Evolutionary conservation across 2,329 filamentous ascomycete genomes (phyloP).

Genomic region (Madurella fahalii): DNA sequence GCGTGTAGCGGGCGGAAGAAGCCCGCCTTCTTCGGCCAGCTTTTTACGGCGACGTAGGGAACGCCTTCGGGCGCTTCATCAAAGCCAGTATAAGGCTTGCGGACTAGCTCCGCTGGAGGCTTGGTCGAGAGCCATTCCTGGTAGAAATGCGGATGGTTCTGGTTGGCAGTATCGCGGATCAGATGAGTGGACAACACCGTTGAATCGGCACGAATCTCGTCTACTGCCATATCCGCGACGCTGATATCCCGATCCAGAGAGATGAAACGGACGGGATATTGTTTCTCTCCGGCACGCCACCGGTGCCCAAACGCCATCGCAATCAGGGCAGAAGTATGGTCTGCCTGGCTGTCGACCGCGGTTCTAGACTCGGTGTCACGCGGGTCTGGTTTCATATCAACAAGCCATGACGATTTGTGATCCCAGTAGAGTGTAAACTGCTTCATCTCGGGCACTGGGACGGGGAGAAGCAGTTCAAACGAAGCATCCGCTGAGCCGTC

Average conservation of each 20-base stretch:
- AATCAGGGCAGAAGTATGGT: slow-evolving; percentile 46
- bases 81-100: slow-evolving; percentile 35
- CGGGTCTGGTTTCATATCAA: slow-evolving; percentile 31
- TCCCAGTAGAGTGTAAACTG: slow-evolving; percentile 41
- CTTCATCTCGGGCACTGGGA: slow-evolving; percentile 36
- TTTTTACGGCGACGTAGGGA: slow-evolving; percentile 46
- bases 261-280: slow-evolving; percentile 43
- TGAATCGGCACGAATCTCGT: slow-evolving; percentile 26
- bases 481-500: slow-evolving; percentile 31
- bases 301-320: slow-evolving; percentile 47
- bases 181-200: slow-evolving; percentile 31
- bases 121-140: slow-evolving; percentile 40
- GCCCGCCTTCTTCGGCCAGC: slow-evolving; percentile 54
- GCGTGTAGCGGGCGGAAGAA: slow-evolving; percentile 47
- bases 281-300: slow-evolving; percentile 35
- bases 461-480: slow-evolving; percentile 44
- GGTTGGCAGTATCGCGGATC: slow-evolving; percentile 35
- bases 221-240: slow-evolving; percentile 31
- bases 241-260: slow-evolving; percentile 27
- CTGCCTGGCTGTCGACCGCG: slow-evolving; percentile 20
- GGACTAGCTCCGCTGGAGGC: slow-evolving; percentile 40
- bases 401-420: slow-evolving; percentile 32
- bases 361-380: not conserved
- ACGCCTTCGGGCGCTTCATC: slow-evolving; percentile 39
- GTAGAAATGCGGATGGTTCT: slow-evolving; percentile 39